phyloP scores from a whole-genome alignment of 2,329 filamentous ascomycete species.

The Clonostachys rosea region DNA sequence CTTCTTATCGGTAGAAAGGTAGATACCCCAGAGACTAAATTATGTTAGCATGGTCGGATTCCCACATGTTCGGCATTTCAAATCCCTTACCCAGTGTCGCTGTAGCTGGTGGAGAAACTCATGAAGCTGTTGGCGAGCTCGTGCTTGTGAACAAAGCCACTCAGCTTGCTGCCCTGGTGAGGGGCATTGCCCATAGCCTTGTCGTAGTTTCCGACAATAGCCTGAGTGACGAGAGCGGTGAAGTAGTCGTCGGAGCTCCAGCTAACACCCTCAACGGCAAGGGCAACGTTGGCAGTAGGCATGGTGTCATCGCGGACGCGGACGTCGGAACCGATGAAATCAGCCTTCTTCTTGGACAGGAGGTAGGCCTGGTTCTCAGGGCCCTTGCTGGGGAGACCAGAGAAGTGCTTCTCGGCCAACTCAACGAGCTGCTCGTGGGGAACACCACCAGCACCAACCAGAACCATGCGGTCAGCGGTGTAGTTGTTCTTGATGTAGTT shows the following conservation, averaged over 20 bases:
- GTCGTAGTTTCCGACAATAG: constrained; percentile 99
- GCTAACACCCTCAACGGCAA: constrained; percentile 98
- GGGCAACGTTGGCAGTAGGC: constrained; percentile 93
- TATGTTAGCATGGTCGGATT: constrained; percentile 12
- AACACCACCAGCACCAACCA: constrained; percentile 90
- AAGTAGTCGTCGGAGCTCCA: constrained; percentile 99
- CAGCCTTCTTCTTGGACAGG: constrained; percentile 80
- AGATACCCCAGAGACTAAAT: constrained; percentile 95
- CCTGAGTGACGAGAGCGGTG: constrained; percentile 94
- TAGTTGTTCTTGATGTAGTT: constrained; percentile 99
- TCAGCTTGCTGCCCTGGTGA: constrained; percentile 97
- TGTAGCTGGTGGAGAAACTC: constrained; percentile 99
- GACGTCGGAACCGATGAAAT: constrained; percentile 96
- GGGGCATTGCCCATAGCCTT: constrained; percentile 96
- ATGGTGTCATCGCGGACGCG: constrained; percentile 94
- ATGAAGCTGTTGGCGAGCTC: constrained; percentile 99
- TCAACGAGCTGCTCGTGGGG: constrained; percentile 92
- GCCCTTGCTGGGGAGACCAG: constrained; percentile 69
- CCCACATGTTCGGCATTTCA: neutral
- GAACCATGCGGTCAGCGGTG: constrained; percentile 98
- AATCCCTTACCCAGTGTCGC: constrained; percentile 83
- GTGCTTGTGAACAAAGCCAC: constrained; percentile 88
- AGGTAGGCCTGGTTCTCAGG: constrained; percentile 71
- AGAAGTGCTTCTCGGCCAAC: constrained; percentile 95
- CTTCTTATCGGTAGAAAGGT: constrained; percentile 88